Base-by-base conservation (phyloP, 164 flowering plant genomes). In the Malania oleifera region DNA sequence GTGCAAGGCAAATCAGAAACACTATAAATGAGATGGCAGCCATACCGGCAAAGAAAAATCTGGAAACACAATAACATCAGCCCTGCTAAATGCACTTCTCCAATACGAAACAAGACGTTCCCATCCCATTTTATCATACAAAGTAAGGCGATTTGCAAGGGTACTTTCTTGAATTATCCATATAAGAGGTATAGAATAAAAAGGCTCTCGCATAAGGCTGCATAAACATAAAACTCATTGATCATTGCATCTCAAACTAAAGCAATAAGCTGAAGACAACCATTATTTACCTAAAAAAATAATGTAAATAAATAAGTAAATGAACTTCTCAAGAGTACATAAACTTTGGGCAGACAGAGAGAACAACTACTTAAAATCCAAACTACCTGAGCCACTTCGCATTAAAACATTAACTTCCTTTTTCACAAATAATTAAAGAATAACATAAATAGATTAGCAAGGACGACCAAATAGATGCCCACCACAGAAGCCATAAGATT, bases 161-260 rank as follows among this genome's bases (percentile, higher is more conserved):
- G 71, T 70, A 66, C 82, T 93, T 69, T 95, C 97, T 65, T 82
- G 84, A 68, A 95, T 68, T 67, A 91, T 80, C 99, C 97, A 95
- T 74, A 95, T 73, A 46, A 95, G 73, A 17, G 96, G 97, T 62
- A 95, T 53, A 47, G 88, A 87, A 84, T 77, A 78, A 72, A 95
- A 95, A 37, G 99, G 99, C 71, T 95, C 99, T 91, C 87, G 97
- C 96, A 87, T 81, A 66, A 95, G 91, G 88, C 99, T 95, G 99
- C 95, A 91, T 51, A 80, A 72, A 83, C 77, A 77, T 80, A 75
- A 77, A 80, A 81, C 73, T 80, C 76, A 79, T 72, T 73, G 75
- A 70, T 54, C 73, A 72, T 61, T 69, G 67, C 43, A 71, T 64
- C 27, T 63, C 63, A 57, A 71, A 54, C 61, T 52, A 54, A 56